Conservation (phyloP, 345 rosid species). For the Theobroma cacao region DNA sequence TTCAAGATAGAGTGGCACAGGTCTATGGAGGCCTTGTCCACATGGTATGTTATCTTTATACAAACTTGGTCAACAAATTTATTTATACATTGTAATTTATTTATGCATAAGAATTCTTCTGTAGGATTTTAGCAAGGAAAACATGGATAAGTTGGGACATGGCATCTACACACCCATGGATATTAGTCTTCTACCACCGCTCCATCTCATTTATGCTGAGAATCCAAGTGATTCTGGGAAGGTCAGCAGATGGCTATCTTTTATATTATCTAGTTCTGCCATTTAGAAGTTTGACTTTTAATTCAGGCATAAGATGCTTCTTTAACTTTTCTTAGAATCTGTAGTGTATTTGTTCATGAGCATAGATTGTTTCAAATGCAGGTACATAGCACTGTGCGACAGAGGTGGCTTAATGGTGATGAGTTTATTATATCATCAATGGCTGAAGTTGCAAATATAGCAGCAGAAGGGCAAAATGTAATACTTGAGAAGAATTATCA, state of each 20-base stretch:
- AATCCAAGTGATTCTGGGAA: conserved; percentile 99
- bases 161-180: conserved; percentile 86
- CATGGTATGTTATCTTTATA: conserved; percentile 53
- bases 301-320: background rate
- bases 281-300: background rate
- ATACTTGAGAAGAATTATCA: conserved; percentile 60
- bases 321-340: background rate
- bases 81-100: background rate
- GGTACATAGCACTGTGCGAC: conserved; percentile 85
- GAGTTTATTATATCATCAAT: conserved; percentile 64
- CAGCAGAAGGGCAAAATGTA: conserved; percentile 60
- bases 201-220: conserved; percentile 83
- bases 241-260: conserved; percentile 36
- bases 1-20: conserved; percentile 96
- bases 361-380: conserved; percentile 28
- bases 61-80: background rate
- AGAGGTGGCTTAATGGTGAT: conserved; percentile 92
- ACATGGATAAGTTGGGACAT: conserved; percentile 79
- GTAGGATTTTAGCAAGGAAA: conserved; percentile 80
- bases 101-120: background rate
- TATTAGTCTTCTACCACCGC: conserved; percentile 76
- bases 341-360: background rate
- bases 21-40: conserved; percentile 93
- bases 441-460: conserved; percentile 67
- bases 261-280: background rate